These are phyloP conservation scores for Trypanosoma scelopori DNA, from an alignment of 208 protist species.

Conservation along the genomic window DNA sequence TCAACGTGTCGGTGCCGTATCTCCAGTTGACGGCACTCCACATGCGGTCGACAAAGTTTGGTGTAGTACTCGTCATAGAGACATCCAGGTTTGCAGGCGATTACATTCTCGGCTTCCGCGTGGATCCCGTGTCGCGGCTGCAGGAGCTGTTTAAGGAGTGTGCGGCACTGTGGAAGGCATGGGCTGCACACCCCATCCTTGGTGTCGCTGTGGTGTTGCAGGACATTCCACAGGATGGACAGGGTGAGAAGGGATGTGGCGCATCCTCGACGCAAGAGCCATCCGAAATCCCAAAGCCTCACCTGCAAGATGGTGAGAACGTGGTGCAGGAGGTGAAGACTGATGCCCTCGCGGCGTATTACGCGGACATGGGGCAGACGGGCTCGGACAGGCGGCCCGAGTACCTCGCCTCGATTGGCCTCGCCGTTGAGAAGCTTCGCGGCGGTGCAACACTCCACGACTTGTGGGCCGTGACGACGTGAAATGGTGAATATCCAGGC, in stretches of 20 bases:
- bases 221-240: conserved; percentile 24
- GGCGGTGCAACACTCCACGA: conserved; percentile 71
- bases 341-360: conserved; percentile 93
- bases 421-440: conserved; percentile 91
- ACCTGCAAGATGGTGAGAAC: conserved; percentile 58
- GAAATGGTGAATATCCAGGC: too few relatives aligned
- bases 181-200: conserved; percentile 73
- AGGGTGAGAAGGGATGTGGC: conserved; percentile 8
- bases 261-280: not conserved
- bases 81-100: conserved; percentile 59
- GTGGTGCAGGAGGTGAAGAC: conserved; percentile 71
- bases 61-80: conserved; percentile 80
- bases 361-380: conserved; percentile 85
- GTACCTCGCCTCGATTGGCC: conserved; percentile 76
- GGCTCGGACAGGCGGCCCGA: conserved; percentile 72
- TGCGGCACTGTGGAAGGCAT: conserved; percentile 77
- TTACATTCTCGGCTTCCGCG: conserved; percentile 89
- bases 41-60: conserved; percentile 82
- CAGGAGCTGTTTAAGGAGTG: conserved; percentile 81
- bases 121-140: conserved; percentile 76
- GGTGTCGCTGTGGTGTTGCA: conserved; percentile 64
- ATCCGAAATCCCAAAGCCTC: conserved; percentile 6
- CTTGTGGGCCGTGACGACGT: conserved; percentile 73
- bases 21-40: conserved; percentile 84
- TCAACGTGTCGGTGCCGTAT: conserved; percentile 97